A percentile compares a stretch with the other conserved stretches of the same genome.
Conservation (phyloP, 106 monocot species). For the Vanilla planifolia region DNA sequence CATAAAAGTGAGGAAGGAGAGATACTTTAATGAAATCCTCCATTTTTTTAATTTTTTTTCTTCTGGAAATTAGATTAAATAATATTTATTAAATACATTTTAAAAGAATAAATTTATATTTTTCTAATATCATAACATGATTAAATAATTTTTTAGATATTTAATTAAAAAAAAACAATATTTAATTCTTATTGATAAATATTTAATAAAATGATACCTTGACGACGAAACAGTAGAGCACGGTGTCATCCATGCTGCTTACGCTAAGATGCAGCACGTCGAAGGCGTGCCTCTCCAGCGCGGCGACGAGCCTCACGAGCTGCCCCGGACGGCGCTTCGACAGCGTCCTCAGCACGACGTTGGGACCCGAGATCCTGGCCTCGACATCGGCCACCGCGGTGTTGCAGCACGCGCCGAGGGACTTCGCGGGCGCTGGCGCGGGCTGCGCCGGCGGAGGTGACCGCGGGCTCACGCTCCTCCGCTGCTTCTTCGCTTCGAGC, state of each 20-base stretch:
- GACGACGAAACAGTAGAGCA: conserved; percentile 80
- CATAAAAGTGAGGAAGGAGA: neutral
- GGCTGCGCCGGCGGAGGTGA: conserved; percentile 20
- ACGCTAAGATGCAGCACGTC: conserved; percentile 87
- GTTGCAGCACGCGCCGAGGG: conserved; percentile 71
- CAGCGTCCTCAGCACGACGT: conserved; percentile 57
- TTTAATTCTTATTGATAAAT: neutral
- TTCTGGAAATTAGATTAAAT: neutral
- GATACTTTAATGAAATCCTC: no score
- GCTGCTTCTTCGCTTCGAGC: conserved; percentile 66
- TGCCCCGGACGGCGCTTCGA: conserved; percentile 65
- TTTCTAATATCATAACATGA: no score
- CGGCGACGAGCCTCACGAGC: conserved; percentile 40
- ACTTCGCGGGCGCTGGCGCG: conserved; percentile 17
- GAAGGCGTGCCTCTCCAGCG: conserved; percentile 49
- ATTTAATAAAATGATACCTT: conserved; percentile 34
- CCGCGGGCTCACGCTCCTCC: conserved; percentile 58
- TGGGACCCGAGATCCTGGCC: conserved; percentile 80
- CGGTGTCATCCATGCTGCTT: conserved; percentile 83
- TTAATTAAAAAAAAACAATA: neutral
- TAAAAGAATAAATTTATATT: neutral
- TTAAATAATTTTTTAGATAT: neutral
- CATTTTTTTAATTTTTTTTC: neutral
- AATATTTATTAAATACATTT: neutral
- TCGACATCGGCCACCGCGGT: conserved; percentile 73